Evolutionary conservation across 805 yeast species (phyloP).

Genomic region (Candida caryicola): DNA sequence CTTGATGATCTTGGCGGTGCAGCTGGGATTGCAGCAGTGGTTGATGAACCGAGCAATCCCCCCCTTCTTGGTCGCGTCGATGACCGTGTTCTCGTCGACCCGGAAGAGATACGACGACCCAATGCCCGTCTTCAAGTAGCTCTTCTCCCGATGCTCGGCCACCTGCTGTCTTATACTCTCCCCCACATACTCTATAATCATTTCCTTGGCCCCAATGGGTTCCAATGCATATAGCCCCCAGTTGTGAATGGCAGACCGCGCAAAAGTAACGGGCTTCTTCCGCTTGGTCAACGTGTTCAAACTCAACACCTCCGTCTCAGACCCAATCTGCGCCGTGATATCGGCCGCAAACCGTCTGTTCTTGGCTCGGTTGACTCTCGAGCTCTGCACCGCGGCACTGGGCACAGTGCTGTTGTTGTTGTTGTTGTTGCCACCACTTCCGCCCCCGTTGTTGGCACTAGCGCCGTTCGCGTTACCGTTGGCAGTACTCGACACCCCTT

Average conservation of each 20-base stretch:
- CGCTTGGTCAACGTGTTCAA: slow-evolving; percentile 86
- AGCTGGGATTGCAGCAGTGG: slow-evolving; percentile 96
- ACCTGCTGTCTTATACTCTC: slow-evolving; percentile 91
- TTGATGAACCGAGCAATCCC: slow-evolving; percentile 96
- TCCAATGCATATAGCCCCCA: slow-evolving; percentile 98
- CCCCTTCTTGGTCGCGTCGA: slow-evolving; percentile 96
- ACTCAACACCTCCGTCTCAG: slow-evolving; percentile 77
- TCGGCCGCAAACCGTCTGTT: slow-evolving; percentile 89
- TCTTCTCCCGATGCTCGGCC: slow-evolving; percentile 86
- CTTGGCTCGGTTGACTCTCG: slow-evolving; percentile 82
- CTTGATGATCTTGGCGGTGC: slow-evolving; percentile 93
- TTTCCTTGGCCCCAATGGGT: slow-evolving; percentile 92
- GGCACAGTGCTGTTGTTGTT: slow-evolving; percentile 9
- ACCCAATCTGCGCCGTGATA: slow-evolving; percentile 77
- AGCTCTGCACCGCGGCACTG: slow-evolving; percentile 52
- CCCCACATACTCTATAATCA: slow-evolving; percentile 98
- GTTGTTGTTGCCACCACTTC: slow-evolving; percentile 19
- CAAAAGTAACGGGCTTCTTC: slow-evolving; percentile 93
- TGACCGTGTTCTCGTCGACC: slow-evolving; percentile 89
- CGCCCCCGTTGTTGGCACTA: slow-evolving; percentile 10
- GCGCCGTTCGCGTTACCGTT: slow-evolving; percentile 5
- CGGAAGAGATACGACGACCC: slow-evolving; percentile 93
- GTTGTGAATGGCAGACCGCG: slow-evolving; percentile 93
- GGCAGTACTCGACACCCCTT: background rate
- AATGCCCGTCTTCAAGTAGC: slow-evolving; percentile 84